Percentiles rank a stretch among this genome's conserved stretches.
These are phyloP conservation scores for Leishmania tarentolae DNA, from an alignment of 208 protist genomes.

Conservation along the genomic window DNA sequence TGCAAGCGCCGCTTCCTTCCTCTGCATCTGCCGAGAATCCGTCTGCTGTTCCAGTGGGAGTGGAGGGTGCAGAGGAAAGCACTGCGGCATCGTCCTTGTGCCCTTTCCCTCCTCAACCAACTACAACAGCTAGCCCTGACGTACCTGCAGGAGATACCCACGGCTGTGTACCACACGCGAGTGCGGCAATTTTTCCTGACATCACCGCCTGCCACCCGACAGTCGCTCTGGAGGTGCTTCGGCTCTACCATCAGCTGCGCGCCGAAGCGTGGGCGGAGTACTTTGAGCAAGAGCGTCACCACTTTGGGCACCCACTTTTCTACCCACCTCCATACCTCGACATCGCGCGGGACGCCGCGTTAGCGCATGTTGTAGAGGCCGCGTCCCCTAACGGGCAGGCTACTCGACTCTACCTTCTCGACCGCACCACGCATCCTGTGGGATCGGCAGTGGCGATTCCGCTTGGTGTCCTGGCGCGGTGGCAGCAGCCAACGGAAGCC, in stretches of 20 bases:
- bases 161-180: neutral
- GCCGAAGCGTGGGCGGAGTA: constrained; percentile 70
- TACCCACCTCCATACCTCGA: constrained; percentile 36
- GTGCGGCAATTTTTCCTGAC: neutral
- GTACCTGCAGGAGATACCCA: neutral
- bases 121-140: neutral
- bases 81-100: neutral
- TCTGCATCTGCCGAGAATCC: neutral
- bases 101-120: neutral
- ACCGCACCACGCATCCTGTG: constrained; percentile 41
- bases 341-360: constrained; percentile 33
- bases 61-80: neutral
- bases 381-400: constrained; percentile 65
- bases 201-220: neutral
- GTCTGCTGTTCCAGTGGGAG: neutral
- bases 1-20: neutral
- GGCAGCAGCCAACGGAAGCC: constrained; percentile 22
- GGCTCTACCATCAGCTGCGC: constrained; percentile 52
- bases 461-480: constrained; percentile 22
- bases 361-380: constrained; percentile 33
- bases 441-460: constrained; percentile 55
- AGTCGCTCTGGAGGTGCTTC: constrained; percentile 16
- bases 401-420: constrained; percentile 47
- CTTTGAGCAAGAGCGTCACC: constrained; percentile 53
- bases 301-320: constrained; percentile 45